phyloP scores from a whole-genome alignment of 176 grass and related monocot species.

The Triticum timopheevii region DNA sequence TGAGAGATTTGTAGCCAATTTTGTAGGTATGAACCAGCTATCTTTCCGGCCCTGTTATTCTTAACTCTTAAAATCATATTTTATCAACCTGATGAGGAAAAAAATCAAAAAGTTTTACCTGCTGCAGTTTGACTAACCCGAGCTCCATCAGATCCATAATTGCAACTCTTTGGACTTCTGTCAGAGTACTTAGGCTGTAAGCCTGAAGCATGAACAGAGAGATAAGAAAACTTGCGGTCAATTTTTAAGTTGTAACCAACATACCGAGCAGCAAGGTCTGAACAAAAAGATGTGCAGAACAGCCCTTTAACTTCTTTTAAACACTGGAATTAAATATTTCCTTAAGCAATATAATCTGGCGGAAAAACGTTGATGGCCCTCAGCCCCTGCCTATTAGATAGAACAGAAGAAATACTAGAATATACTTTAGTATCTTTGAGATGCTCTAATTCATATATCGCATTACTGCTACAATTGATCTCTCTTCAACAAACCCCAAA shows the following conservation, averaged over 20 bases:
- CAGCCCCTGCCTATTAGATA: neutral
- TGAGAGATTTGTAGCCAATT: conserved; percentile 90
- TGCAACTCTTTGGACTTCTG: conserved; percentile 68
- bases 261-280: neutral
- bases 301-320: conserved; percentile 20
- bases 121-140: conserved; percentile 76
- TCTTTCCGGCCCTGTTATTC: conserved; percentile 67
- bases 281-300: neutral
- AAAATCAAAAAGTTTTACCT: conserved; percentile 42
- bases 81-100: neutral
- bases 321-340: neutral
- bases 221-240: neutral
- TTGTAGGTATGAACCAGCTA: conserved; percentile 95
- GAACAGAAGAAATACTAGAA: neutral
- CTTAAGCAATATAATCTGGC: neutral
- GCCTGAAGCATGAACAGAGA: conserved; percentile 52
- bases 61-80: neutral
- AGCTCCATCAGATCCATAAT: conserved; percentile 84
- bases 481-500: neutral
- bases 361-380: neutral
- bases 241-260: conserved; percentile 4
- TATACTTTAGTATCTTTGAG: neutral
- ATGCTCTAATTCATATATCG: neutral
- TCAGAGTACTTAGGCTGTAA: conserved; percentile 85
- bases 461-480: neutral